Evolutionary conservation across 2,329 filamentous ascomycete genomes (phyloP).

Genomic region (Colletotrichum sp.): DNA sequence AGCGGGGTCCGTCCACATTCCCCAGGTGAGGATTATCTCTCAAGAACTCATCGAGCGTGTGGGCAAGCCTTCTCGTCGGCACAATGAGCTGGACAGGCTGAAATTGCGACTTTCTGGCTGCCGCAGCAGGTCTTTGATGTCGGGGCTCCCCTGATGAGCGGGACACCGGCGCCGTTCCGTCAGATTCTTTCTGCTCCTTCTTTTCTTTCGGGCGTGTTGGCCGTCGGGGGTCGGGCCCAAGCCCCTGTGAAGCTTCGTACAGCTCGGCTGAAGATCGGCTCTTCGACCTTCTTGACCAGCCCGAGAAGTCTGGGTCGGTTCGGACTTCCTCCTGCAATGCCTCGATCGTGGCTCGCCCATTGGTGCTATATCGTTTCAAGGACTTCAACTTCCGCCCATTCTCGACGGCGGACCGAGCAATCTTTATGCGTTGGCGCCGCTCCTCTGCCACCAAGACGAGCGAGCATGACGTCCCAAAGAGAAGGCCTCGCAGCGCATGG

Average conservation of each 20-base stretch:
- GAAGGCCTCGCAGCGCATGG: constrained; percentile 59
- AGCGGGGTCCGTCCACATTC: neutral
- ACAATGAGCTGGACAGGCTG: neutral
- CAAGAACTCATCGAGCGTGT: neutral
- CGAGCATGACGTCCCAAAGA: constrained; percentile 63
- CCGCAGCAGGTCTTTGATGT: neutral
- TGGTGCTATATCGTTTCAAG: constrained; percentile 33
- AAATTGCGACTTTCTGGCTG: neutral
- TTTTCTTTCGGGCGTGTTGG: neutral
- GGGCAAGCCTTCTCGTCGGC: neutral
- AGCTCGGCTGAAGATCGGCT: neutral
- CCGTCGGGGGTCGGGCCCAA: neutral
- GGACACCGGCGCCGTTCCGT: neutral
- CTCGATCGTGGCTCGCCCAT: constrained; percentile 12
- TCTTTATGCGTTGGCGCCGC: constrained; percentile 58
- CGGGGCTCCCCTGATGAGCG: neutral
- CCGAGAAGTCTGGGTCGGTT: constrained; percentile 24
- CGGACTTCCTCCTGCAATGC: constrained; percentile 27
- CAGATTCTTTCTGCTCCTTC: neutral
- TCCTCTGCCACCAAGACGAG: constrained; percentile 61
- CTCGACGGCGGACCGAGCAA: constrained; percentile 53
- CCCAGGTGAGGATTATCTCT: neutral
- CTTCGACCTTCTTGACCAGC: constrained; percentile 25
- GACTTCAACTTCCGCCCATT: constrained; percentile 58
- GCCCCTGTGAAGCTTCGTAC: neutral